Percentiles rank a stretch among this genome's conserved stretches.
Evolutionary conservation across 345 rosid species (phyloP).

Genomic region (Acer saccharum): DNA sequence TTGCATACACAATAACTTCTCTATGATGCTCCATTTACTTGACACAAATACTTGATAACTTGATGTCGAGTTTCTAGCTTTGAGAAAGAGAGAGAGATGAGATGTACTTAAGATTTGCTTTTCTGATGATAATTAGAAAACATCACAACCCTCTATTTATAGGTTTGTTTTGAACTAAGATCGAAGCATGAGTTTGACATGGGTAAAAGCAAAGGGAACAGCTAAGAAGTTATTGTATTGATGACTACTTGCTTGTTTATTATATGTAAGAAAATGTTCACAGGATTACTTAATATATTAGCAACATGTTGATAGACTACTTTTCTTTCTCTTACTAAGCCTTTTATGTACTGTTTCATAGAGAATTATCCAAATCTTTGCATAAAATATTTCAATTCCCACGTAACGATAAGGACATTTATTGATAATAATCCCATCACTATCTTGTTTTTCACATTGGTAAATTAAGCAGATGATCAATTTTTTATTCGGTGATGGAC

Average conservation of each 20-base stretch:
- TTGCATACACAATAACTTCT: background rate
- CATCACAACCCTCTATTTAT: constrained; percentile 12
- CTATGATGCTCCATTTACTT: constrained; percentile 10
- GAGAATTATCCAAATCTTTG: background rate
- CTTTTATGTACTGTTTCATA: background rate
- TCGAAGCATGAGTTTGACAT: constrained; percentile 16
- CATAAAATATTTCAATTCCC: too few species aligned
- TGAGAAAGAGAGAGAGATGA: too few species aligned
- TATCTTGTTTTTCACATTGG: too few species aligned
- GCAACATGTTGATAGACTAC: background rate
- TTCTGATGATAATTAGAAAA: background rate
- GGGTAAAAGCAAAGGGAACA: constrained; percentile 16
- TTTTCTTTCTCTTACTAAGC: background rate
- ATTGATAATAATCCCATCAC: too few species aligned
- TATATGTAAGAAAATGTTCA: background rate
- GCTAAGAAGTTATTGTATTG: background rate
- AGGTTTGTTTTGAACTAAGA: background rate
- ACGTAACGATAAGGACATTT: too few species aligned
- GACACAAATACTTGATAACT: background rate
- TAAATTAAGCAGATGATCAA: too few species aligned
- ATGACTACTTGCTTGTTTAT: constrained; percentile 4
- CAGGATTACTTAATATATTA: background rate
- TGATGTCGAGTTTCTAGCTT: too few species aligned
- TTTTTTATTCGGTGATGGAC: background rate
- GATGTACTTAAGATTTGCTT: background rate